A percentile compares a stretch with the other conserved stretches of the same genome.
Evolutionary conservation across 1,284 basidiomycete genomes (phyloP).

Genomic region (Mycosarcoma mackinlayi): DNA sequence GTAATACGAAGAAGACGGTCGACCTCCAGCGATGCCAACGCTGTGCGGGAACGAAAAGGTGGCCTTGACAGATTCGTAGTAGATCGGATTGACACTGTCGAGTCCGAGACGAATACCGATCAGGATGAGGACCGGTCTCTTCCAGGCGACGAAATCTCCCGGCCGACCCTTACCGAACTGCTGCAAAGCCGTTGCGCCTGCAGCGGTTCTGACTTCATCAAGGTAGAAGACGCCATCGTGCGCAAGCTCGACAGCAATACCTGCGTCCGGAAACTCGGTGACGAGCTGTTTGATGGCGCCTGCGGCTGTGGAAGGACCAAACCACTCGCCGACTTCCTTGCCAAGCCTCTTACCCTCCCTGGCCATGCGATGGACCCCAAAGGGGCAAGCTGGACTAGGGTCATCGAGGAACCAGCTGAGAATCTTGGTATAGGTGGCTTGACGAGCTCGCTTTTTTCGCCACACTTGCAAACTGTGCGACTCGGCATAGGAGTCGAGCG

Average conservation of each 20-base stretch:
- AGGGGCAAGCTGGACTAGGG: constrained; percentile 86
- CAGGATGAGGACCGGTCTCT: constrained; percentile 84
- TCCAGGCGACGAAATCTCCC: constrained; percentile 74
- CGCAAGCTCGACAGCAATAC: constrained; percentile 82
- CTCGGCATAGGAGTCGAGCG: constrained; percentile 17
- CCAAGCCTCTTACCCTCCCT: constrained; percentile 92
- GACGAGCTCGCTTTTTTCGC: constrained; percentile 22
- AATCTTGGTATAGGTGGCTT: constrained; percentile 81
- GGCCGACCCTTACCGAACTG: constrained; percentile 12
- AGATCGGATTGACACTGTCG: constrained; percentile 92
- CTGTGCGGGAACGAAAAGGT: constrained; percentile 93
- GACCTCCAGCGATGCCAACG: constrained; percentile 93
- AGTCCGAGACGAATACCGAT: constrained; percentile 88
- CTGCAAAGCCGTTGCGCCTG: constrained; percentile 64
- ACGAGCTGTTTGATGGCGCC: constrained; percentile 85
- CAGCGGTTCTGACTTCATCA: constrained; percentile 85
- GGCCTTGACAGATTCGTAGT: constrained; percentile 90
- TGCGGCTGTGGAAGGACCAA: constrained; percentile 94
- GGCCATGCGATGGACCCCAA: constrained; percentile 96
- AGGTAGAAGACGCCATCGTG: constrained; percentile 84
- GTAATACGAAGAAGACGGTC: constrained; percentile 95
- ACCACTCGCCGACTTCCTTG: constrained; percentile 96
- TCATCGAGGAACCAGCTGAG: constrained; percentile 95
- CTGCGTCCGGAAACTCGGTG: constrained; percentile 79
- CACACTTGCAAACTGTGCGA: constrained; percentile 17